Percentiles rank a stretch among this genome's conserved stretches.
Evolutionary conservation across 176 grass and related monocot genomes (phyloP).

Genomic region (Oryza australiensis): DNA sequence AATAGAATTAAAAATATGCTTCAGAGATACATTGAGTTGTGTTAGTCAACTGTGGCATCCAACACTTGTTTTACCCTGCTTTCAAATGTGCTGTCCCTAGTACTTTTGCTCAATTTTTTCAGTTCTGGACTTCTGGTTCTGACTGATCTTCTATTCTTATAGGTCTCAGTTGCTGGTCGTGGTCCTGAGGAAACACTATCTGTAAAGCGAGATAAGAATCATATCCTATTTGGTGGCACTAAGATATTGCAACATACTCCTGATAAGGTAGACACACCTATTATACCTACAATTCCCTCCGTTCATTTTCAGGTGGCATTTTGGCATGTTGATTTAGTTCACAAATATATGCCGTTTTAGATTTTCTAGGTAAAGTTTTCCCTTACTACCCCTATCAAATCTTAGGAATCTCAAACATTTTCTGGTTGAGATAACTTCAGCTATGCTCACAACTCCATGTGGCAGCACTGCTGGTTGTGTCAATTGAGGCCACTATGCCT

Average conservation of each 20-base stretch:
- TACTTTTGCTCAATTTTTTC: constrained; percentile 30
- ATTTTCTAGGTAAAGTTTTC: neutral
- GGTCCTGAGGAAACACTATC: constrained; percentile 80
- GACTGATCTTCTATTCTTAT: constrained; percentile 40
- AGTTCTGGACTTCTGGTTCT: constrained; percentile 17
- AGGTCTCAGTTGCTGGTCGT: constrained; percentile 78
- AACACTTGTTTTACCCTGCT: constrained; percentile 1
- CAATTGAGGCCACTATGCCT: neutral
- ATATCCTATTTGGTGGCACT: constrained; percentile 97
- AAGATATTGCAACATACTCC: constrained; percentile 98
- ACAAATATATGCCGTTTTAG: neutral
- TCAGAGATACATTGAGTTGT: neutral
- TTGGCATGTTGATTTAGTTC: neutral
- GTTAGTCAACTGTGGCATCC: neutral
- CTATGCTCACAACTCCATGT: neutral
- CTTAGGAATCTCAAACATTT: neutral
- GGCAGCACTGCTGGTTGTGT: neutral
- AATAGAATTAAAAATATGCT: constrained; percentile 19
- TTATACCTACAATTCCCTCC: neutral
- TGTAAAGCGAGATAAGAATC: constrained; percentile 95
- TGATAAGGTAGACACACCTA: constrained; percentile 70
- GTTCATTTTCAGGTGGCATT: neutral
- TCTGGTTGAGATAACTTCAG: neutral
- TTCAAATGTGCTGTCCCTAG: neutral
- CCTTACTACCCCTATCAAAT: neutral